Evolutionary conservation across 208 protist species (phyloP).

Genomic region (Wallacemonas rigidus): DNA sequence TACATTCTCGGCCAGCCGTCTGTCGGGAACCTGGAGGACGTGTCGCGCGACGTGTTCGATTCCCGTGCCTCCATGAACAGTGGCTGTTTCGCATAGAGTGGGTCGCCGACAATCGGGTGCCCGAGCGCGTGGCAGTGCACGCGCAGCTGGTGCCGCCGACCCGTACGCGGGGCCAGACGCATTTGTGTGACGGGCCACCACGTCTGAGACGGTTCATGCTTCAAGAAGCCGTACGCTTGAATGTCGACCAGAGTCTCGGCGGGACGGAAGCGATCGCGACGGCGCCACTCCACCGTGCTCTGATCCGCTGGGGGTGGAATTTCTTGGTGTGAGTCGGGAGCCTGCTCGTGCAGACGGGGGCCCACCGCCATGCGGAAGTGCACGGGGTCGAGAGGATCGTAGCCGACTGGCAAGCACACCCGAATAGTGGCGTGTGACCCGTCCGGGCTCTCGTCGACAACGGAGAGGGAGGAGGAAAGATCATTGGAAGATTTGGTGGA

Average conservation of each 20-base stretch:
- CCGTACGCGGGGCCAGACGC: constrained; percentile 62
- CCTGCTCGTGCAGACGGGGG: not conserved
- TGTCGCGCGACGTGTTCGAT: not conserved
- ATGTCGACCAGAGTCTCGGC: constrained; percentile 10
- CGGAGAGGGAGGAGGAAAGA: not conserved
- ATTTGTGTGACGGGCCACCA: constrained; percentile 59
- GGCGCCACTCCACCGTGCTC: constrained; percentile 2
- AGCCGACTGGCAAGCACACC: constrained; percentile 45
- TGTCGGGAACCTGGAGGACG: not conserved
- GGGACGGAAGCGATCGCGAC: constrained; percentile 13
- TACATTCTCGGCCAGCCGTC: constrained; percentile 64
- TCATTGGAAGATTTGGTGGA: not conserved
- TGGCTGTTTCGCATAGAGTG: constrained; percentile 40
- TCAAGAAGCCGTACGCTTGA: constrained; percentile 2
- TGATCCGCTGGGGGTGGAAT: not conserved
- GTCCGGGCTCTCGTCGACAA: not conserved
- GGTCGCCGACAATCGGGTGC: constrained; percentile 86
- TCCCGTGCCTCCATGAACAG: not conserved
- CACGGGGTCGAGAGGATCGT: constrained; percentile 44
- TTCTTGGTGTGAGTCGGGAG: not conserved
- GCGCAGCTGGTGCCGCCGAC: constrained; percentile 87
- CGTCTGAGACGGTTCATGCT: not conserved
- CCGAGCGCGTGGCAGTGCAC: constrained; percentile 84
- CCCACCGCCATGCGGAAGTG: constrained; percentile 65
- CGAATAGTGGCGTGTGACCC: not conserved